Evolutionary conservation across 2,329 filamentous ascomycete genomes (phyloP), one percentile per base, ranked within the genome.

Genomic region (Talaromyces sp.): DNA sequence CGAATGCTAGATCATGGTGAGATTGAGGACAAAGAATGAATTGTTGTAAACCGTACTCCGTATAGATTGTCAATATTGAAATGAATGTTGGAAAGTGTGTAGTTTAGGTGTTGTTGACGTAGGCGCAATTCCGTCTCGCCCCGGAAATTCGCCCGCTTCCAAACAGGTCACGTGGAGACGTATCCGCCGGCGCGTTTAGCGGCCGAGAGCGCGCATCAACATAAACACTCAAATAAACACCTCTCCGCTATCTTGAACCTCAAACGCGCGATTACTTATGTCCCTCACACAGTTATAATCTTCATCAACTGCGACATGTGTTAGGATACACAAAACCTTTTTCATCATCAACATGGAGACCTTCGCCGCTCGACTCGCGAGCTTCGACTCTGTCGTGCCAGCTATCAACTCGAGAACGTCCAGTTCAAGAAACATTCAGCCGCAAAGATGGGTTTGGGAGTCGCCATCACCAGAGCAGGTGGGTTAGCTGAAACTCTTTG

Each of bases 401-500:
- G 84, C 86, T 13, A 80, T 85, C 43, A 92, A 92, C 76, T 88
- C 91, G 72, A 86, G 91, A 74, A 84, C 86, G 35, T 95, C 91
- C 13, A 86, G 84, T 66, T 83, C 83, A 58, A 82, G 87, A 67
- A 85, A 84, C 70, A 84, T 85, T 67, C 86, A 73, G 82, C 81
- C 50, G 74, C 62, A 79, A 85, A 56, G 85, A 75, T 99, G 95
- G 95, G 93, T 94, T 24, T 92, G 97, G 76, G 83, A 86, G 68
- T 84, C 80, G 33, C 87, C 91, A 1, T 82, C 86, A 1, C 84
- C 89, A 13, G 84, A 86, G 69, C 86, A 89, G 69, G 90, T 91
- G 80, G 70, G 79, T 56, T 50, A 22, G 14, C n/a, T 33, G 73
- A 63, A 72, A 61, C 31, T 57, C 43, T 7, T 19, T 1, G 19